A percentile compares a stretch with the other conserved stretches of the same genome.
These are phyloP conservation scores for Ziziphus jujuba DNA, from an alignment of 306 rosid genomes.

Conservation along the genomic window DNA sequence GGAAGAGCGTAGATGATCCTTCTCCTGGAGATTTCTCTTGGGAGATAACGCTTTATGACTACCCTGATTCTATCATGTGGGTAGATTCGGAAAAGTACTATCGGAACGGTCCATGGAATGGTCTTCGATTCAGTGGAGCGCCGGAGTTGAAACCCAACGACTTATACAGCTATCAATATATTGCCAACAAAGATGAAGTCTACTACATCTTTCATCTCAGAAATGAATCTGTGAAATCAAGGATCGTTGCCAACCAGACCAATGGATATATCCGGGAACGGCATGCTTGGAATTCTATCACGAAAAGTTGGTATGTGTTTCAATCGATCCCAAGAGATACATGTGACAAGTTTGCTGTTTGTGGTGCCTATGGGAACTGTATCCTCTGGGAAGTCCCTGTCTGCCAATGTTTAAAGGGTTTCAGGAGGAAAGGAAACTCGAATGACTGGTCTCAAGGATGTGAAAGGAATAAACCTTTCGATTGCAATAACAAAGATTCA, in stretches of 20 bases:
- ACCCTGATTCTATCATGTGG: background rate
- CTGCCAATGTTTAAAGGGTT: constrained; percentile 47
- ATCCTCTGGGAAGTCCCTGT: background rate
- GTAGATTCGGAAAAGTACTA: background rate
- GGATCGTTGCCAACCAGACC: background rate
- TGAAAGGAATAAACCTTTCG: constrained; percentile 21
- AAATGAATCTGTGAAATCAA: background rate
- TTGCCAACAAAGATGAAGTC: background rate
- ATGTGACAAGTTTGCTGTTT: constrained; percentile 23
- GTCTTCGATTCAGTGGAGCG: background rate
- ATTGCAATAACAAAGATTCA: constrained; percentile 27
- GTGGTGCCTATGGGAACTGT: constrained; percentile 43
- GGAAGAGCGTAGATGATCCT: constrained; percentile 36
- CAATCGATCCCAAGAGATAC: constrained; percentile 29
- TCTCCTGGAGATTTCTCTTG: constrained; percentile 15
- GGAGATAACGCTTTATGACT: background rate
- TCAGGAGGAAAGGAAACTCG: constrained; percentile 27
- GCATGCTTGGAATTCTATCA: background rate
- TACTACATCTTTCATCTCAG: background rate
- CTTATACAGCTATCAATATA: background rate
- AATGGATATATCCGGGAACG: background rate
- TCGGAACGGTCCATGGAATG: background rate
- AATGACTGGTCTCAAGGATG: constrained; percentile 42
- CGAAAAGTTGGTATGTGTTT: constrained; percentile 8
- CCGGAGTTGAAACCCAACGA: background rate